Percentiles rank a stretch among this genome's conserved stretches.
Evolutionary conservation across 2,329 filamentous ascomycete genomes (phyloP).

Genomic region (Emergomyces africanus): DNA sequence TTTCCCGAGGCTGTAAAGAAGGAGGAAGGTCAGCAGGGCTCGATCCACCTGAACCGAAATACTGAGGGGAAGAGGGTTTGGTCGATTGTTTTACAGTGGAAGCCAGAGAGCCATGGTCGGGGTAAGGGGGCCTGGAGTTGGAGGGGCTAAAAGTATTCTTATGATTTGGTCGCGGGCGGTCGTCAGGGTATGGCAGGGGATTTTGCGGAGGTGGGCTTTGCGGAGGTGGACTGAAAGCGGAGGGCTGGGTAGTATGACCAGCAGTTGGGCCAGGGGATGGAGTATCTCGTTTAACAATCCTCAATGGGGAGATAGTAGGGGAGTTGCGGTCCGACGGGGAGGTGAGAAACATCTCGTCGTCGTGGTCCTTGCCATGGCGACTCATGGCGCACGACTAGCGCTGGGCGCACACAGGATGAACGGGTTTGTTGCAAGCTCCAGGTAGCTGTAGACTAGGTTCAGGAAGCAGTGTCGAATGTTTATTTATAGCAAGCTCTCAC

Average conservation of each 20-base stretch:
- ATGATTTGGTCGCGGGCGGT: conserved; percentile 35
- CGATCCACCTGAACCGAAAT: conserved; percentile 18
- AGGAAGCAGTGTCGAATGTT: neutral
- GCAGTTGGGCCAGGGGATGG: conserved; percentile 39
- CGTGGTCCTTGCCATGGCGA: conserved; percentile 46
- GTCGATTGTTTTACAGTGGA: conserved; percentile 10
- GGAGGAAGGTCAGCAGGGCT: conserved; percentile 26
- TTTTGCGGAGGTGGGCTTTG: conserved; percentile 49
- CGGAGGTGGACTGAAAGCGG: conserved; percentile 46
- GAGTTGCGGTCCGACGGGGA: conserved; percentile 45
- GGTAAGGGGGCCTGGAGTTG: conserved; percentile 23
- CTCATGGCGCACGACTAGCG: conserved; percentile 25
- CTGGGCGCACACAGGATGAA: conserved; percentile 1
- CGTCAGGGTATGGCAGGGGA: conserved; percentile 59
- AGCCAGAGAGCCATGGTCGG: conserved; percentile 17
- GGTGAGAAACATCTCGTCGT: conserved; percentile 72
- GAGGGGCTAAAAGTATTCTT: conserved; percentile 19
- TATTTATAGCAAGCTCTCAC: conserved; percentile 1
- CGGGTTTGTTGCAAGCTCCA: neutral
- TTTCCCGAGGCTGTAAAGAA: conserved; percentile 28
- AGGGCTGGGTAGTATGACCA: conserved; percentile 36
- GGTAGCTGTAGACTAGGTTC: neutral
- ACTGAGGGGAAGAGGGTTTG: conserved; percentile 18
- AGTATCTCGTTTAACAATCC: conserved; percentile 69
- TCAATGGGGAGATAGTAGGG: conserved; percentile 68